phyloP scores from a whole-genome alignment of 306 rosid species.

The Gastrolobium villosum region DNA sequence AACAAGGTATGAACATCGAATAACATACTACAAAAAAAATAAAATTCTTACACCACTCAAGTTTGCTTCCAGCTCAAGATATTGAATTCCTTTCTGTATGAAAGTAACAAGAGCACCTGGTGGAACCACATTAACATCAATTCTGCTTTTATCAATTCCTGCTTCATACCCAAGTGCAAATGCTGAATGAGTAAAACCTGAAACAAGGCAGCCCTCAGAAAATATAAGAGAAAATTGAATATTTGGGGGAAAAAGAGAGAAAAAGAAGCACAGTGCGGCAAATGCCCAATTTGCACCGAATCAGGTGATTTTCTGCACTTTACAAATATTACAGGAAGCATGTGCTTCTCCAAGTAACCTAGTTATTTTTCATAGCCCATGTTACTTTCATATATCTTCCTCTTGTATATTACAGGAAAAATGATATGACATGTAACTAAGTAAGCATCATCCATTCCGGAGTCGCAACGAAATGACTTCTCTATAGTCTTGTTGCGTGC shows the following conservation, averaged over 20 bases:
- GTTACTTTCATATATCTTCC: background rate
- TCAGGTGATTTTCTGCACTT: background rate
- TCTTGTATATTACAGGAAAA: background rate
- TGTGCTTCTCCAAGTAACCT: background rate
- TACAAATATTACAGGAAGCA: background rate
- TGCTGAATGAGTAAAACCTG: slow-evolving; percentile 79
- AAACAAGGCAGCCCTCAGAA: slow-evolving; percentile 31
- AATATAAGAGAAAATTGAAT: background rate
- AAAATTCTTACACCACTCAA: slow-evolving; percentile 65
- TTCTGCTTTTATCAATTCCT: slow-evolving; percentile 61
- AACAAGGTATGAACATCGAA: background rate
- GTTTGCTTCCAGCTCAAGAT: slow-evolving; percentile 76
- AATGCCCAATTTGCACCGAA: background rate
- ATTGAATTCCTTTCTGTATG: slow-evolving; percentile 73
- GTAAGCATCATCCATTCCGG: background rate
- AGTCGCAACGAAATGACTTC: background rate
- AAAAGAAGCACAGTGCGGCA: background rate
- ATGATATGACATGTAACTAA: background rate
- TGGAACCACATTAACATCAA: slow-evolving; percentile 68
- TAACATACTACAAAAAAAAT: background rate
- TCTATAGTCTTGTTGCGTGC: background rate
- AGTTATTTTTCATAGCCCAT: background rate
- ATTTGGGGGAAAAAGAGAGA: background rate
- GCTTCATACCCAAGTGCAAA: slow-evolving; percentile 77
- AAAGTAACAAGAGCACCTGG: slow-evolving; percentile 76